Base-by-base conservation (phyloP, 768 basidiomycete genomes). In the Holtermannia corniformis region DNA sequence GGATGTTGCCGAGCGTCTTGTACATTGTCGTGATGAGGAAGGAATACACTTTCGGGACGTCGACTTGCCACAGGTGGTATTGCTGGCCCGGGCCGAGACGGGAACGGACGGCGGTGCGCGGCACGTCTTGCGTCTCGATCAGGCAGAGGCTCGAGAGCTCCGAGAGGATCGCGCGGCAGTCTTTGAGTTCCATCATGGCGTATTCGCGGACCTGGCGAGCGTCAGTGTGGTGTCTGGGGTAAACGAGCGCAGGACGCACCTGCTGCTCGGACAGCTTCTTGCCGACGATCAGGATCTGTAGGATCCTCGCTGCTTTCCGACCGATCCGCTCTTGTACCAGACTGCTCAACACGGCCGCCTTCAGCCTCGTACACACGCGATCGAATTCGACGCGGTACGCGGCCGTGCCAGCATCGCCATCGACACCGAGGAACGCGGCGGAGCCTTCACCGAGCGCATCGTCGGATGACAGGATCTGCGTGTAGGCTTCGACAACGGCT, bases 251-350 rank as follows among this genome's bases (percentile, higher is more conserved):
- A 26, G 25, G 59, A 71, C 79, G 55, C 50, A 88, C 92, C 73
- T 90, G 87, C 68, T 92, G 90, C 73, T 95, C 93, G 58, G 91
- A 88, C 78, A 91, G 83, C 72, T 95, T 95, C 4, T 88, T 90
- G 3, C 82, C 82, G 52, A 85, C 82, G 50, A 87, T 67, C 27
- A 96, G 72, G 21, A 93, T 74, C 44, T 85, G 79, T 50, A 96
- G 70, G 43, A 96, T 83, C 50, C 92, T 78, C 3, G 92, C 83
- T 22, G 85, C 90, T 40, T 84, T 82, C 14, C 81, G 76, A 4
- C 91, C 91, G 63, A 90, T 84, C 61, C 84, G 81, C 63, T 95
- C 88, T 61, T 84, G 76, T 37, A 66, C 68, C 48, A 63, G 53
- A 43, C 63, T 57, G 26, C 82, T 79, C 24, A 85, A 84, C 41